phyloP scores from a whole-genome alignment of 1,139 yeast genomes.

The Kodamaea derodonti region DNA sequence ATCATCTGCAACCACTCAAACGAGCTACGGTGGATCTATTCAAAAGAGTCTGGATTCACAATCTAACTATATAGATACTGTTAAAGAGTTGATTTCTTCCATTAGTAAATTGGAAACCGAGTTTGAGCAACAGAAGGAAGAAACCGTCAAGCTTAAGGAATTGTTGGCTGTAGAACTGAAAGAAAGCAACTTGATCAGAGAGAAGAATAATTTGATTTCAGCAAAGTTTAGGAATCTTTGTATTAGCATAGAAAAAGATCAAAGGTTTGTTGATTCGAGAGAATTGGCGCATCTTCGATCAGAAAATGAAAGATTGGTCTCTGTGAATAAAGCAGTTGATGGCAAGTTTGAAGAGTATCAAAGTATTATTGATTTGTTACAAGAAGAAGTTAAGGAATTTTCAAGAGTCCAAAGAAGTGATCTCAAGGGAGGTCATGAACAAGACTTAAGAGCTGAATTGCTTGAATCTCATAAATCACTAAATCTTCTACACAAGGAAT shows the following conservation, averaged over 20 bases:
- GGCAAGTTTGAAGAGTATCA: conserved; percentile 31
- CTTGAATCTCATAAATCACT: conserved; percentile 23
- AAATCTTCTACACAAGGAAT: conserved; percentile 19
- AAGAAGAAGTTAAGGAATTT: conserved; percentile 27
- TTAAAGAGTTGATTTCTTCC: conserved; percentile 13
- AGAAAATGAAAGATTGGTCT: conserved; percentile 20
- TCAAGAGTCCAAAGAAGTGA: conserved; percentile 11
- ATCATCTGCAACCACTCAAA: no score
- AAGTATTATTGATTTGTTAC: conserved; percentile 28
- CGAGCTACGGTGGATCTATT: conserved; percentile 9
- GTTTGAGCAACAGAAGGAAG: conserved; percentile 19
- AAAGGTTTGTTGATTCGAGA: conserved; percentile 2
- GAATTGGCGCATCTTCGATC: conserved; percentile 14
- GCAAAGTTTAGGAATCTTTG: conserved; percentile 19
- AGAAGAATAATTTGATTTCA: conserved; percentile 17
- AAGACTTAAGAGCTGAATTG: conserved; percentile 11
- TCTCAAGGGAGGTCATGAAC: conserved; percentile 1
- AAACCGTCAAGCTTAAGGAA: conserved; percentile 20
- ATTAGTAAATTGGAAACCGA: conserved; percentile 22
- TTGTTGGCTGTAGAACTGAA: conserved; percentile 22
- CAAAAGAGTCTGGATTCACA: neutral
- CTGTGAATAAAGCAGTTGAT: conserved; percentile 17
- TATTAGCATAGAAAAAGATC: conserved; percentile 11
- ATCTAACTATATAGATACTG: conserved; percentile 4
- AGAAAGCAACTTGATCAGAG: conserved; percentile 19